Conservation (phyloP, 805 yeast genomes). For the Lipomyces orientalis region DNA sequence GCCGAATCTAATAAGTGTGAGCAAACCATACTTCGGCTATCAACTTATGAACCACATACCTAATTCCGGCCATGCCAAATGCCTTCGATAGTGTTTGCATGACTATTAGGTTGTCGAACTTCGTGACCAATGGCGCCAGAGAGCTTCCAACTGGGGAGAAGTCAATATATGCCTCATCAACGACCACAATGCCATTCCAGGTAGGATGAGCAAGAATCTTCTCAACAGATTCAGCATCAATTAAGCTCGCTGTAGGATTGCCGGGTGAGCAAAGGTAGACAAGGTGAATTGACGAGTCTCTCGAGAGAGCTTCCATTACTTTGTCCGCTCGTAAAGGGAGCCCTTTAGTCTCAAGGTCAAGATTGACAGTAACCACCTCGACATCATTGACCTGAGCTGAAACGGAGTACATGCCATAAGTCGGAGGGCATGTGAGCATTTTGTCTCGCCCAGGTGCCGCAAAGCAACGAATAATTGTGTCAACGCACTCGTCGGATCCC, state of each 20-base stretch:
- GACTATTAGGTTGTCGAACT: slow-evolving; percentile 82
- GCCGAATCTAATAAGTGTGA: slow-evolving; percentile 56
- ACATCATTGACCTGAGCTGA: slow-evolving; percentile 92
- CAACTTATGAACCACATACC: slow-evolving; percentile 46
- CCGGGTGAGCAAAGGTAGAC: slow-evolving; percentile 94
- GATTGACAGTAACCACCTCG: slow-evolving; percentile 73
- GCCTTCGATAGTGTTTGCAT: slow-evolving; percentile 93
- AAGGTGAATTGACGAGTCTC: slow-evolving; percentile 71
- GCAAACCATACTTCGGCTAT: neutral
- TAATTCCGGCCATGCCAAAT: slow-evolving; percentile 93
- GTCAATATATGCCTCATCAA: slow-evolving; percentile 94
- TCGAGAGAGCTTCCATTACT: slow-evolving; percentile 57
- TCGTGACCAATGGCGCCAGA: slow-evolving; percentile 75
- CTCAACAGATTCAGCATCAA: slow-evolving; percentile 58
- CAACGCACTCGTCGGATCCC: slow-evolving; percentile 96
- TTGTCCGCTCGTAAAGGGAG: slow-evolving; percentile 66
- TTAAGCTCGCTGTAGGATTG: slow-evolving; percentile 83
- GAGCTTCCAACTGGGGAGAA: slow-evolving; percentile 74
- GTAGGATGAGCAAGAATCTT: slow-evolving; percentile 53
- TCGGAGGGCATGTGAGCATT: slow-evolving; percentile 87
- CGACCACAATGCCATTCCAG: slow-evolving; percentile 78
- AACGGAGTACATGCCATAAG: slow-evolving; percentile 95
- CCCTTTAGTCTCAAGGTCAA: slow-evolving; percentile 58
- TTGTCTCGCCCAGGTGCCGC: slow-evolving; percentile 85
- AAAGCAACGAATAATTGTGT: slow-evolving; percentile 80